Evolutionary conservation across 495 filamentous ascomycete species (phyloP), one percentile per base, ranked within the genome.

Genomic region (Aspergillus ostianus): DNA sequence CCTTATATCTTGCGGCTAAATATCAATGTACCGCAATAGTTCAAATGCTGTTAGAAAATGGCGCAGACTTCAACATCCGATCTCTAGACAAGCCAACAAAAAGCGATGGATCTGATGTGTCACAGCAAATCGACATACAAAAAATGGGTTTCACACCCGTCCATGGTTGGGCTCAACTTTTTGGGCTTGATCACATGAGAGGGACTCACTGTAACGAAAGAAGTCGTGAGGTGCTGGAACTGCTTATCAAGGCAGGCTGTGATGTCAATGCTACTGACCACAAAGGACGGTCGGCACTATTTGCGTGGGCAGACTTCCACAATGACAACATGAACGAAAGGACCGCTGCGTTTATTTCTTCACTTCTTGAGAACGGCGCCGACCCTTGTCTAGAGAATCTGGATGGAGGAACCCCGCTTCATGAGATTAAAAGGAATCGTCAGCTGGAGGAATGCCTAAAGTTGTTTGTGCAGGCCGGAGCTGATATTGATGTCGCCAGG

Each of bases 191-290:
- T 8, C 6, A 32, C 1, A 8, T 1, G 7, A 7, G 29, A 32
- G 29, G 36, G 36, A 15, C 12, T 5, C 1, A 15, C 36, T 12
- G 13, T 13, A 15, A 41, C 10, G 32, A 36, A 36, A 13, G 36
- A 15, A 41, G 4, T 1, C 36, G 12, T 12, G 36, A 41, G 13
- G 36, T 41, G 12, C 13, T 41, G 15, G 8, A 41, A 41, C 36
- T 41, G 15, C 36, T 57, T 13, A 52, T 73, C 2, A 57, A 64
- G 9, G 44, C 32, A 27, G 64, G 64, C 19, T 58, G 57, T n/a
- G 65, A 75, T 58, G 21, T 59, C 12, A 59, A 62, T 17, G 58
- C 59, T 18, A 50, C 54, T 52, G 64, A 73, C 29, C 20, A 49
- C 4, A 30, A 59, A 59, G 18, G 56, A 50, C 21, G 45, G 64